A percentile compares a stretch with the other conserved stretches of the same genome.
phyloP scores from a whole-genome alignment of 2,329 filamentous ascomycete species.

The Phialemoniopsis sp. region DNA sequence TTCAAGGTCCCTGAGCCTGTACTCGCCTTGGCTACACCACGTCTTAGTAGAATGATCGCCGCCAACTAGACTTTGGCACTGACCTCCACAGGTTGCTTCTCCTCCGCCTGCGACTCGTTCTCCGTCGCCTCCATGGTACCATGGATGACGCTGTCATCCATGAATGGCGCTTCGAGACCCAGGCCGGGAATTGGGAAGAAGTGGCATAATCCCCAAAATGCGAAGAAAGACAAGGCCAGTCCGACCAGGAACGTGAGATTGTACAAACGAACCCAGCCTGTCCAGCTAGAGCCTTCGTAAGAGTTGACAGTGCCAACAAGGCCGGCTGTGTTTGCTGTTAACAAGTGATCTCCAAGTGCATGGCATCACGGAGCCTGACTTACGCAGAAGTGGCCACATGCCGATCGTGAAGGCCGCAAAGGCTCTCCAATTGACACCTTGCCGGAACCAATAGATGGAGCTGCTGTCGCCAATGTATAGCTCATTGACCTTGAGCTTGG shows the following conservation, averaged over 20 bases:
- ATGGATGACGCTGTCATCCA: slow-evolving; percentile 1
- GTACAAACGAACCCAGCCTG: slow-evolving; percentile 29
- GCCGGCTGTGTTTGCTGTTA: slow-evolving; percentile 7
- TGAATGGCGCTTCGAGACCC: slow-evolving; percentile 8
- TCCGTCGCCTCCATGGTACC: too few relatives aligned
- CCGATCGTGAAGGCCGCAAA: slow-evolving; percentile 18
- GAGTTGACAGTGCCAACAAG: slow-evolving; percentile 11
- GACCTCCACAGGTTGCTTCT: too few relatives aligned
- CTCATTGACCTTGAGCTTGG: slow-evolving; percentile 33
- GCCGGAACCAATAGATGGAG: slow-evolving; percentile 34
- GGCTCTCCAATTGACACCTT: slow-evolving; percentile 32
- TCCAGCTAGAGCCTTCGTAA: slow-evolving; percentile 10
- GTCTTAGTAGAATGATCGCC: too few relatives aligned
- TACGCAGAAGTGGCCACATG: slow-evolving; percentile 20
- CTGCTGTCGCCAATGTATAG: slow-evolving; percentile 30
- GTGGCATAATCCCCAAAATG: slow-evolving; percentile 10
- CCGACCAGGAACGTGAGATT: slow-evolving; percentile 36
- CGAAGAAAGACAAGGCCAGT: slow-evolving; percentile 28
- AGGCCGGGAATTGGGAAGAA: slow-evolving; percentile 8
- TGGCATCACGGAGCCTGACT: slow-evolving; percentile 9
- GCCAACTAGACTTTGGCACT: too few relatives aligned
- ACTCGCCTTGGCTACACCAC: too few relatives aligned
- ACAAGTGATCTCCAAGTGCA: slow-evolving; percentile 5
- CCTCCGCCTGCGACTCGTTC: too few relatives aligned
- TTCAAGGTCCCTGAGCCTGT: too few relatives aligned